Evolutionary conservation across 208 protist genomes (phyloP), one percentile per base, ranked within the genome.

Genomic region (Strigomonas culicis): DNA sequence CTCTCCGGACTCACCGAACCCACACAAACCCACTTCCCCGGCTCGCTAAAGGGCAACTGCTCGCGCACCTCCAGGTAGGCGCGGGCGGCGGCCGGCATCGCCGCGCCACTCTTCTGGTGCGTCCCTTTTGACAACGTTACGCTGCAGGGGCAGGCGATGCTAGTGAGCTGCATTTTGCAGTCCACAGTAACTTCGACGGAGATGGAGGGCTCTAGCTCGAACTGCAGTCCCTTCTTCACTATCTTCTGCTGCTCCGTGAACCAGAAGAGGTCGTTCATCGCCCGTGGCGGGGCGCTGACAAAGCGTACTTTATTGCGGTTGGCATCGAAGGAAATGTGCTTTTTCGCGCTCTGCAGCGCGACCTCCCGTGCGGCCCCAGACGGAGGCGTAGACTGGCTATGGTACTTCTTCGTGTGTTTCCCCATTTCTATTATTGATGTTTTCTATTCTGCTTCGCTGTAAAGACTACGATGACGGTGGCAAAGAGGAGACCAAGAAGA

Each of bases 211-310:
- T 90, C 81, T 28, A 95, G 60, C 63, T 88, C 81, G 58, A 95
- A 91, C 21, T 72, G 68, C 2, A 92, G 41, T 3, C 86, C 86
- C 62, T 91, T 92, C 58, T 84, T 85, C 3, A 91, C 86, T 49
- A 92, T 63, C 0, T 76, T 75, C 72, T 80, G 63, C 31, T 69
- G 79, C 56, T 91, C 86, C 0, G 83, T 86, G 53, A 95, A 95
- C 89, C 89, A 95, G 56, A 80, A 95, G 21, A 84, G 72, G 4
- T 67, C 25, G 57, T 95, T 92, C 65, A 88, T 77, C 28, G 81
- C 82, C 32, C 84, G 83, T 10, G 89, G 81, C 1, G 89, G 89
- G 1, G 81, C 78, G 21, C 77, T 80, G 11, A 95, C 78, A 47
- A 92, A 76, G 55, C 75, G 77, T 17, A 95, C 89, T 41, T 70